Evolutionary conservation across 1,284 basidiomycete species (phyloP).

Genomic region (Malassezia obtusa): DNA sequence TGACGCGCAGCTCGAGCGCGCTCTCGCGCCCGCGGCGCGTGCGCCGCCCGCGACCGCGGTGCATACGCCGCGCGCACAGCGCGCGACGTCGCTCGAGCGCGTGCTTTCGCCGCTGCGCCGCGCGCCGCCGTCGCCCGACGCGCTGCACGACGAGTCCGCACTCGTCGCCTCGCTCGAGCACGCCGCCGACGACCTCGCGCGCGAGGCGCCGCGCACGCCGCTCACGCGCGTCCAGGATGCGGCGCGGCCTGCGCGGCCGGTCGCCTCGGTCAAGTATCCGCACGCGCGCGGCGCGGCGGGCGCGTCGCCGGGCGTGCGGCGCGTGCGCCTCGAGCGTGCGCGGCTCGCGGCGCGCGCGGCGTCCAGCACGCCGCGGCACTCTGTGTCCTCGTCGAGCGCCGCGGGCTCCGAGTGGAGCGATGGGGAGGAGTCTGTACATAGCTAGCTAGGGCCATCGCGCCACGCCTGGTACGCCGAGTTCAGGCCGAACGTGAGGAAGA

Average conservation of each 20-base stretch:
- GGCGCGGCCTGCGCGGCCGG: slow-evolving; percentile 4
- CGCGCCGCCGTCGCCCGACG: neutral
- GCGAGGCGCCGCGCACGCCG: neutral
- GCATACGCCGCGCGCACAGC: neutral
- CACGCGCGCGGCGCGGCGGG: neutral
- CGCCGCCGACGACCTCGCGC: neutral
- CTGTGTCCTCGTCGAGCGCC: neutral
- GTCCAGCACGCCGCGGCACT: neutral
- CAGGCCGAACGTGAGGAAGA: slow-evolving; percentile 69
- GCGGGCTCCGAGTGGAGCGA: slow-evolving; percentile 1
- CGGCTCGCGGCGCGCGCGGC: neutral
- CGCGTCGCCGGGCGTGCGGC: slow-evolving; percentile 2
- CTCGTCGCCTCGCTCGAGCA: neutral
- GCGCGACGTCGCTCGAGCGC: neutral
- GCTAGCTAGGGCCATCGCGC: neutral
- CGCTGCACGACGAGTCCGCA: neutral
- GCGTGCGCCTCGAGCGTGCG: neutral
- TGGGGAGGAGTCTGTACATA: slow-evolving; percentile 13
- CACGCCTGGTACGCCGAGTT: slow-evolving; percentile 51
- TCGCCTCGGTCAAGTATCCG: slow-evolving; percentile 6
- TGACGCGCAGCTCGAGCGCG: slow-evolving; percentile 62
- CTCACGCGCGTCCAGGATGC: neutral
- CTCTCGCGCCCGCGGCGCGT: slow-evolving; percentile 14
- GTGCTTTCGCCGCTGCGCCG: neutral
- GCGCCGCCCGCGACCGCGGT: no score